phyloP scores from a whole-genome alignment of 345 rosid species.

The Triadica sebifera region DNA sequence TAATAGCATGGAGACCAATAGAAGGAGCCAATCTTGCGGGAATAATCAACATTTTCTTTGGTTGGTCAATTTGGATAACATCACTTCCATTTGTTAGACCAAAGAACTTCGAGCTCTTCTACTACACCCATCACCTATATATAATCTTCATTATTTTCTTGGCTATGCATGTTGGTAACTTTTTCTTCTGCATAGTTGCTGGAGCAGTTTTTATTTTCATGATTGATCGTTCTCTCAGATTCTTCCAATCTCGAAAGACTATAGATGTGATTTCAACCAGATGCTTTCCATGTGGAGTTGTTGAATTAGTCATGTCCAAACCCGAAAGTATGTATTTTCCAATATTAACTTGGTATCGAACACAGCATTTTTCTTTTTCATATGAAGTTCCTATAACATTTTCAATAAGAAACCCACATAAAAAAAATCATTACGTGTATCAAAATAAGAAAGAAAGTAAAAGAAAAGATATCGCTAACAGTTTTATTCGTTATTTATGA shows the following conservation, averaged over 20 bases:
- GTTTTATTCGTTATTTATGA: too few relatives aligned
- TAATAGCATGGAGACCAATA: neutral
- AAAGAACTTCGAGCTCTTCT: slow-evolving; percentile 73
- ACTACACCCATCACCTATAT: slow-evolving; percentile 87
- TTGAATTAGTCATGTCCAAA: slow-evolving; percentile 61
- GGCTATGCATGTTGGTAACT: slow-evolving; percentile 81
- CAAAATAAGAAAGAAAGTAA: too few relatives aligned
- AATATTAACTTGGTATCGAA: too few relatives aligned
- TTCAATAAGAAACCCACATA: too few relatives aligned
- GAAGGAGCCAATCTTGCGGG: slow-evolving; percentile 53
- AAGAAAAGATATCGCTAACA: too few relatives aligned
- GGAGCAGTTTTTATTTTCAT: slow-evolving; percentile 76
- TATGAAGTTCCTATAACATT: too few relatives aligned
- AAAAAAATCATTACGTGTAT: too few relatives aligned
- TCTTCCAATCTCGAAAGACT: slow-evolving; percentile 68
- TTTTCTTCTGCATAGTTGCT: slow-evolving; percentile 59
- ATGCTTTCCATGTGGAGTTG: slow-evolving; percentile 73
- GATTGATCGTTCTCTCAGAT: slow-evolving; percentile 82
- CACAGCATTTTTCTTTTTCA: too few relatives aligned
- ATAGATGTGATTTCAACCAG: slow-evolving; percentile 66
- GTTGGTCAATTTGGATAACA: slow-evolving; percentile 80
- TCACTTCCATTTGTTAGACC: slow-evolving; percentile 61
- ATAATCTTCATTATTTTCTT: slow-evolving; percentile 67
- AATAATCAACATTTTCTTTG: slow-evolving; percentile 68
- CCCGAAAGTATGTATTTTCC: slow-evolving; percentile 49